Conservation (phyloP, 2,329 filamentous ascomycete species). For the Xylariaceae sp. region DNA sequence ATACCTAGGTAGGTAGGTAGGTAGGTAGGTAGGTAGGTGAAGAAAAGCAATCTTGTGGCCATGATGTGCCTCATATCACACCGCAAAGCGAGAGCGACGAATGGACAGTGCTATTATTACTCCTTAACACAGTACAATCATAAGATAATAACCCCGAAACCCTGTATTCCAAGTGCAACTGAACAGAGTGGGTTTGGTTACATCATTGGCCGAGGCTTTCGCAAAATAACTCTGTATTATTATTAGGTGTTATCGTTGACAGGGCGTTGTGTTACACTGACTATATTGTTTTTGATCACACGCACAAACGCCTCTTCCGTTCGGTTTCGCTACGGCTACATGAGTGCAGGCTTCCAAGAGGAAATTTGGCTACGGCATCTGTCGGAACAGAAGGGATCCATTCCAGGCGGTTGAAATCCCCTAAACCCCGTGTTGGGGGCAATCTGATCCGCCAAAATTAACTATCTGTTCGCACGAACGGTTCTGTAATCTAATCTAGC, state of each 20-base stretch:
- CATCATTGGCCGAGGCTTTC: constrained; percentile 15
- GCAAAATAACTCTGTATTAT: constrained; percentile 1
- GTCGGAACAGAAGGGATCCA: not conserved
- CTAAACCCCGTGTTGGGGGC: not conserved
- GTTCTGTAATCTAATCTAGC: constrained; percentile 5
- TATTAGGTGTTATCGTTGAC: constrained; percentile 7
- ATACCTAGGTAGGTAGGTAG: not conserved
- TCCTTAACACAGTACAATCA: no score
- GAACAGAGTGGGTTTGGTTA: constrained; percentile 6
- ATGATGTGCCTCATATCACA: not conserved
- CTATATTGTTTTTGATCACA: constrained; percentile 7
- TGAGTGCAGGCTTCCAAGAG: not conserved
- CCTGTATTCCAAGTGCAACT: constrained; percentile 1
- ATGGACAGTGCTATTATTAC: not conserved
- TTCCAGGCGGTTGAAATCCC: not conserved
- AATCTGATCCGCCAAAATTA: not conserved
- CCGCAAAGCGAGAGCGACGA: not conserved
- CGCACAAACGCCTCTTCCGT: not conserved
- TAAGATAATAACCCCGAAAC: constrained; percentile 17
- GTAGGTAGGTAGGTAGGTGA: no score
- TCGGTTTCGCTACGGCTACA: constrained; percentile 4
- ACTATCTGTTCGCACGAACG: constrained; percentile 1
- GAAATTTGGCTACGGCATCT: not conserved
- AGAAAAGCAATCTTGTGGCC: not conserved
- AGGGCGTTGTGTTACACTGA: constrained; percentile 1